Conservation (phyloP, 495 filamentous ascomycete species). For the Penicillium arizonense region DNA sequence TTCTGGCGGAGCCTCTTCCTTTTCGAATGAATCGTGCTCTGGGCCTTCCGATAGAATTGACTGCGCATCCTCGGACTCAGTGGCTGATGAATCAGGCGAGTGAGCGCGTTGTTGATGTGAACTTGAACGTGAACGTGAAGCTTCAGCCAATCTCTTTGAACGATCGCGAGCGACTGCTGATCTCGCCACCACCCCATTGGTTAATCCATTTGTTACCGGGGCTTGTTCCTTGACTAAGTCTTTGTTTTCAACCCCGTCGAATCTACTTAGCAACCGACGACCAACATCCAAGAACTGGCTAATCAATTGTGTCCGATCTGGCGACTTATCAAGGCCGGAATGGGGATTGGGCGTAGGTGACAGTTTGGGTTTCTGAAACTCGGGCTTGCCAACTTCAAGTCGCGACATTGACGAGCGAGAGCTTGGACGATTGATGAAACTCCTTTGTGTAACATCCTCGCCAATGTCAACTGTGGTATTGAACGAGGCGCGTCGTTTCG, state of each 20-base stretch:
- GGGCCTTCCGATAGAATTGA: constrained; percentile 24
- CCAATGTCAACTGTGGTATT: constrained; percentile 55
- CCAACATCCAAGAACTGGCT: constrained; percentile 46
- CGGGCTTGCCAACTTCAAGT: constrained; percentile 38
- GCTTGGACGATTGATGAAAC: constrained; percentile 38
- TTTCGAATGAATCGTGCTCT: constrained; percentile 27
- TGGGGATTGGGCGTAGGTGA: constrained; percentile 26
- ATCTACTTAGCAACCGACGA: constrained; percentile 37
- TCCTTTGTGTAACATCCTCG: constrained; percentile 45
- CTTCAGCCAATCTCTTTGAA: constrained; percentile 30
- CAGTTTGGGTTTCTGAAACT: constrained; percentile 28
- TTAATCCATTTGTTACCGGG: constrained; percentile 27
- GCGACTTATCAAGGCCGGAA: constrained; percentile 18
- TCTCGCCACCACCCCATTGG: constrained; percentile 29
- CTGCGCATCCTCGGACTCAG: constrained; percentile 23
- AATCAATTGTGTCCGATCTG: constrained; percentile 46
- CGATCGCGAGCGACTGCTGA: constrained; percentile 40
- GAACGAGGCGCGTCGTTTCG: constrained; percentile 55
- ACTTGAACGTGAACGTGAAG: constrained; percentile 9
- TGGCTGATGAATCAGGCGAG: constrained; percentile 26
- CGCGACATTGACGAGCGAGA: constrained; percentile 50
- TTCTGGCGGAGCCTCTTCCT: constrained; percentile 32
- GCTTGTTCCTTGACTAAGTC: constrained; percentile 10
- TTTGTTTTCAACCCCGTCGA: constrained; percentile 30
- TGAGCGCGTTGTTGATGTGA: constrained; percentile 4